phyloP scores from a whole-genome alignment of 306 rosid genomes.

The Crotalaria pallida region DNA sequence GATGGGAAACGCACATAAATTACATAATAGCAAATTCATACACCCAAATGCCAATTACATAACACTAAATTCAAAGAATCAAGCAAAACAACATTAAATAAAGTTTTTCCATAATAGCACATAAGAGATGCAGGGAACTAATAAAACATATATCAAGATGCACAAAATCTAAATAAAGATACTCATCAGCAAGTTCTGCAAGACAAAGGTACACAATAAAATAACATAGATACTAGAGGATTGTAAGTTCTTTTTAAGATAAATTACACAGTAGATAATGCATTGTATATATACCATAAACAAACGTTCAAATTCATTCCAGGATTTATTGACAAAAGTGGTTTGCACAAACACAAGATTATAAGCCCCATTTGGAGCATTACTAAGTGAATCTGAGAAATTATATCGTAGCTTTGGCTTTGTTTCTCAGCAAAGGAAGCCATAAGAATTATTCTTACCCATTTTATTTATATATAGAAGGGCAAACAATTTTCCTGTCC shows the following conservation, averaged over 20 bases:
- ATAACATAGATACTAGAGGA: not conserved
- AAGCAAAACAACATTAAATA: too few relatives aligned
- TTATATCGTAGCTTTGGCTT: not conserved
- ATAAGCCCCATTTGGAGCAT: not conserved
- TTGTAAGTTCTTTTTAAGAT: not conserved
- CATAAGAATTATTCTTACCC: not conserved
- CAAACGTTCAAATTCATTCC: not conserved
- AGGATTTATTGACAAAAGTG: not conserved
- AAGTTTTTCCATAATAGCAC: too few relatives aligned
- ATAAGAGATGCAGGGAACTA: too few relatives aligned
- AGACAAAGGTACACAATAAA: slow-evolving; percentile 3
- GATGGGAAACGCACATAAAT: too few relatives aligned
- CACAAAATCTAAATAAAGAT: too few relatives aligned
- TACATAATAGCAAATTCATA: too few relatives aligned
- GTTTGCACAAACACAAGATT: not conserved
- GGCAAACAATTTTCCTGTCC: not conserved
- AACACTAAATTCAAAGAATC: too few relatives aligned
- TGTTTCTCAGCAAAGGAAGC: not conserved
- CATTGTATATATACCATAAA: not conserved
- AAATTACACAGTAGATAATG: not conserved
- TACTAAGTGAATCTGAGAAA: slow-evolving; percentile 1
- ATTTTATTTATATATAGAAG: not conserved
- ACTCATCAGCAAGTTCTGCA: slow-evolving; percentile 23
- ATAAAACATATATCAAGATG: too few relatives aligned
- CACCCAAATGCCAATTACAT: too few relatives aligned